Conservation (phyloP, 805 yeast species). For the Candida nitratophila region DNA sequence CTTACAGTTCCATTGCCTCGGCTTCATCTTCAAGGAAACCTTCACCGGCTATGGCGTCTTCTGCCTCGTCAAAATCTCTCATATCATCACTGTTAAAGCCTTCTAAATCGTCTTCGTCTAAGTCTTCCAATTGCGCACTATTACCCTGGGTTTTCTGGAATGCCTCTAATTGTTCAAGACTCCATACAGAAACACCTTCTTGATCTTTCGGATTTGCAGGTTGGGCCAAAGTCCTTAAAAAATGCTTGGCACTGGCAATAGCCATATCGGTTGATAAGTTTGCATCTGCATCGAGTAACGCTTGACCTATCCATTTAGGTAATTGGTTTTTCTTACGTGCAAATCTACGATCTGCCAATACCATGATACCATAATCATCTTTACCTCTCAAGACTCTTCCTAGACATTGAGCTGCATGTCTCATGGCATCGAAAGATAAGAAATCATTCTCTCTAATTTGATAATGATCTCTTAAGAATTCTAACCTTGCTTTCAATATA, state of each 20-base stretch:
- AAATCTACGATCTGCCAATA: slow-evolving; percentile 90
- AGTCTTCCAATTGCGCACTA: slow-evolving; percentile 5
- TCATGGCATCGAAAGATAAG: slow-evolving; percentile 96
- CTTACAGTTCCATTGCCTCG: not conserved
- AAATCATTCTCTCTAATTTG: slow-evolving; percentile 93
- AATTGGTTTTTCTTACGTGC: slow-evolving; percentile 77
- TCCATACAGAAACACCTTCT: slow-evolving; percentile 95
- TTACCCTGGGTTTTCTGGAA: slow-evolving; percentile 48
- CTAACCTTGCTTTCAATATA: slow-evolving; percentile 89
- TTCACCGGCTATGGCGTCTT: not conserved
- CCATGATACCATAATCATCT: slow-evolving; percentile 99
- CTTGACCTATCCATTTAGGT: slow-evolving; percentile 97
- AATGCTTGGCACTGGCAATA: slow-evolving; percentile 86
- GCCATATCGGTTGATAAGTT: slow-evolving; percentile 97
- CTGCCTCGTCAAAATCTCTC: not conserved
- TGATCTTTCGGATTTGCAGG: slow-evolving; percentile 85
- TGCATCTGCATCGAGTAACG: slow-evolving; percentile 81
- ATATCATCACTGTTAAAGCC: not conserved
- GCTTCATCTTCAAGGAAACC: not conserved
- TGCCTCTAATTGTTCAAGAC: slow-evolving; percentile 52
- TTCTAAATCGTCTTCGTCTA: slow-evolving; percentile 28
- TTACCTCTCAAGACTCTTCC: slow-evolving; percentile 97
- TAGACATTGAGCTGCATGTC: slow-evolving; percentile 98
- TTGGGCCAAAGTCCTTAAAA: slow-evolving; percentile 88
- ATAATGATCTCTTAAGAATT: slow-evolving; percentile 86